These are phyloP conservation scores for Wickerhamomyces alni DNA, from an alignment of 805 yeast genomes.

Conservation along the genomic window DNA sequence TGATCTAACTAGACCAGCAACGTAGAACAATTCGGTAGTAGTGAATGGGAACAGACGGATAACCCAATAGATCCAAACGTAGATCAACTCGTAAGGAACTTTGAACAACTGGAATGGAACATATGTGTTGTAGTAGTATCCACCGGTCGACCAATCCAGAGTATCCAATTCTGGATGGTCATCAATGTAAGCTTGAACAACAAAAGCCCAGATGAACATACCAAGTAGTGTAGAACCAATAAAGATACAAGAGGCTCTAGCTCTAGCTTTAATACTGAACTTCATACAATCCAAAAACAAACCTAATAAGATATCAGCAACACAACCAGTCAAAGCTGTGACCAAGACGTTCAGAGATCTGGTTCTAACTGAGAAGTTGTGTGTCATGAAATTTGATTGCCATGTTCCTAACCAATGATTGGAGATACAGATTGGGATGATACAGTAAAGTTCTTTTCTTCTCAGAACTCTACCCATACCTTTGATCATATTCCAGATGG, in stretches of 20 bases:
- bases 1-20: slow-evolving; percentile 18
- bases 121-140: slow-evolving; percentile 11
- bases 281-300: slow-evolving; percentile 11
- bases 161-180: slow-evolving; percentile 6
- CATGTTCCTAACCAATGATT: slow-evolving; percentile 21
- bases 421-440: slow-evolving; percentile 18
- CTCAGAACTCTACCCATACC: slow-evolving; percentile 6
- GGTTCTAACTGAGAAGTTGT: slow-evolving; percentile 22
- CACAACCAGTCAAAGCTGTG: slow-evolving; percentile 15
- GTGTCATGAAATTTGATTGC: slow-evolving; percentile 19
- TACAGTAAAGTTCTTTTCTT: slow-evolving; percentile 14
- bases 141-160: slow-evolving; percentile 15
- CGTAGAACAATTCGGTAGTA: slow-evolving; percentile 16
- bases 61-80: slow-evolving; percentile 24
- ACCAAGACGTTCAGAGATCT: slow-evolving; percentile 22
- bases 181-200: slow-evolving; percentile 10
- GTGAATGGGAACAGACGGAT: slow-evolving; percentile 18
- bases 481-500: slow-evolving; percentile 5
- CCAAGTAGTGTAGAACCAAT: slow-evolving; percentile 7
- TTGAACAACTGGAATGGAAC: slow-evolving; percentile 21
- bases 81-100: slow-evolving; percentile 17
- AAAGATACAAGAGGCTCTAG: slow-evolving; percentile 15
- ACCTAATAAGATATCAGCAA: slow-evolving; percentile 17
- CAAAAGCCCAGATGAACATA: slow-evolving; percentile 18
- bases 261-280: slow-evolving; percentile 6